phyloP scores from a whole-genome alignment of 2,329 filamentous ascomycete genomes.

The Penicillium brasilianum region DNA sequence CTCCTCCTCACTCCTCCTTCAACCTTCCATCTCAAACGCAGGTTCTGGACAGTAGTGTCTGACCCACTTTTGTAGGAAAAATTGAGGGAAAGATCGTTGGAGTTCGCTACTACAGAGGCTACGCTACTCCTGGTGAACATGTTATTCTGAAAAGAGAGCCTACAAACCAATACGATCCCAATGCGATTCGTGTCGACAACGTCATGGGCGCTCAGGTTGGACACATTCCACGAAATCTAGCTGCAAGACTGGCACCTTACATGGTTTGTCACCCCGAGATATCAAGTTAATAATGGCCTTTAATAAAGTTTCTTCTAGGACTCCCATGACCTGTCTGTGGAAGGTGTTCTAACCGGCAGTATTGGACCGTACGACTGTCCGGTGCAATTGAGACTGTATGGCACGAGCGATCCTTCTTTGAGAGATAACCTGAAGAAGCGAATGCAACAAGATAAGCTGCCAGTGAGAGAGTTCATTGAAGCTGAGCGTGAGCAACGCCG shows the following conservation, averaged over 20 bases:
- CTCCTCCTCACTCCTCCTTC: too few relatives aligned
- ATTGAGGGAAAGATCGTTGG: conserved; percentile 64
- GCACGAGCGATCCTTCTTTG: conserved; percentile 62
- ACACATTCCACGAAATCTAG: conserved; percentile 71
- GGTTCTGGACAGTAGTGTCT: background rate
- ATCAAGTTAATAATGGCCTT: background rate
- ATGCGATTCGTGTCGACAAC: conserved; percentile 80
- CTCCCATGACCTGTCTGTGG: conserved; percentile 63
- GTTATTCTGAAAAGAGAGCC: conserved; percentile 70
- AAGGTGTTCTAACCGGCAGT: conserved; percentile 70
- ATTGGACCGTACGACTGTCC: conserved; percentile 75
- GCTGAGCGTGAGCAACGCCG: conserved; percentile 56
- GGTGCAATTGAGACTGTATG: conserved; percentile 70
- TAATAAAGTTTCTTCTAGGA: conserved; percentile 48
- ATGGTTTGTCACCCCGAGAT: conserved; percentile 57
- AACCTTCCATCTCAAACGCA: background rate
- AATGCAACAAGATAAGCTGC: conserved; percentile 69
- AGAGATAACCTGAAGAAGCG: conserved; percentile 62
- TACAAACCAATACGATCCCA: conserved; percentile 70
- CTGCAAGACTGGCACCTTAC: conserved; percentile 73
- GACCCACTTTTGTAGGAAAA: conserved; percentile 32
- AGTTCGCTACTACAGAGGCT: conserved; percentile 66
- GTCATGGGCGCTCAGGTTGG: conserved; percentile 77
- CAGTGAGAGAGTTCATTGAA: conserved; percentile 59
- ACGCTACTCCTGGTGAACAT: conserved; percentile 66